phyloP scores from a whole-genome alignment of 2,329 filamentous ascomycete species.

The Verticillium longisporum region DNA sequence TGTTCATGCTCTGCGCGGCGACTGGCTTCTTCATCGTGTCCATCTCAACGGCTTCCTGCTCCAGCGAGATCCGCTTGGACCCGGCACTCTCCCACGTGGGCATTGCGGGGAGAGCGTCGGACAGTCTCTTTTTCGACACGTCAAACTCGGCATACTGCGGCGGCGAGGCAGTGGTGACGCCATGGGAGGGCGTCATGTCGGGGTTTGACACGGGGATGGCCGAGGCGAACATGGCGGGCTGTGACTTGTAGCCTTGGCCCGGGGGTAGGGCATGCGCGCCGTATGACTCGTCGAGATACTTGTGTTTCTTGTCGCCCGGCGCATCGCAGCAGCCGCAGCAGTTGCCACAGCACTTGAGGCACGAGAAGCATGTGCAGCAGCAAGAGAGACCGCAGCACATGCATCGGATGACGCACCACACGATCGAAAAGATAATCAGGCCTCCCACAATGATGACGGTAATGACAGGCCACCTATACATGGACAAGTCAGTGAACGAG shows the following conservation, averaged over 20 bases:
- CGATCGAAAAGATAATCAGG: slow-evolving; percentile 67
- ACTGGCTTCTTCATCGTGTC: slow-evolving; percentile 56
- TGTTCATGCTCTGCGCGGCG: slow-evolving; percentile 10
- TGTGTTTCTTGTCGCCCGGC: slow-evolving; percentile 48
- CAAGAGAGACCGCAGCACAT: slow-evolving; percentile 74
- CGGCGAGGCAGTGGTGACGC: slow-evolving; percentile 32
- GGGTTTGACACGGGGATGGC: slow-evolving; percentile 17
- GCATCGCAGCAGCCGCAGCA: slow-evolving; percentile 66
- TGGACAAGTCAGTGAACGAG: slow-evolving; percentile 7
- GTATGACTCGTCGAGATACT: slow-evolving; percentile 67
- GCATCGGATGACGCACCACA: slow-evolving; percentile 74
- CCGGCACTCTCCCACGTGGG: slow-evolving; percentile 74
- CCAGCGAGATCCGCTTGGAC: slow-evolving; percentile 61
- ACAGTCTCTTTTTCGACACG: slow-evolving; percentile 51
- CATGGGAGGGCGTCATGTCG: slow-evolving; percentile 14
- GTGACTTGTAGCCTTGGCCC: slow-evolving; percentile 56
- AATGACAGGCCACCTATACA: slow-evolving; percentile 79
- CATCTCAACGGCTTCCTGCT: slow-evolving; percentile 65
- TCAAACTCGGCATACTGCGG: slow-evolving; percentile 77
- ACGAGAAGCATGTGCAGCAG: slow-evolving; percentile 64
- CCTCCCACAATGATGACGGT: slow-evolving; percentile 68
- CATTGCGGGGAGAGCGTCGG: slow-evolving; percentile 83
- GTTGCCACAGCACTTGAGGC: slow-evolving; percentile 52
- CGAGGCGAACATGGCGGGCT: slow-evolving; percentile 47
- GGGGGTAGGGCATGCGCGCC: slow-evolving; percentile 33